Percentiles rank a stretch among this genome's conserved stretches.
phyloP scores from a whole-genome alignment of 1,139 yeast species.

The Magnusiomyces magnusii region DNA sequence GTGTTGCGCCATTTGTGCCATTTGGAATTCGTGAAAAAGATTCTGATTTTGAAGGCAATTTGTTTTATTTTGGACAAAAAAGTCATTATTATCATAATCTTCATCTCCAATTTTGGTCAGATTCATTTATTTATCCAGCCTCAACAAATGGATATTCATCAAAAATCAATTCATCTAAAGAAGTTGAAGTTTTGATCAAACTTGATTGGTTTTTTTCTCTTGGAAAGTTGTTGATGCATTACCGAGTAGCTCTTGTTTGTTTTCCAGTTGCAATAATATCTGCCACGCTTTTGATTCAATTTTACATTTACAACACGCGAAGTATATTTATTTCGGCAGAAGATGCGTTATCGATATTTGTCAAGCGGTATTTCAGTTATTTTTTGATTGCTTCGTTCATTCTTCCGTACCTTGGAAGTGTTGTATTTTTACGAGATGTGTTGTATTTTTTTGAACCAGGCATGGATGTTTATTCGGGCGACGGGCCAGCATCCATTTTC shows the following conservation, averaged over 20 bases:
- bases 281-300: conserved; percentile 26
- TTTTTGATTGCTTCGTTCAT: conserved; percentile 28
- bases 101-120: conserved; percentile 35
- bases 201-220: conserved; percentile 34
- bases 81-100: conserved; percentile 24
- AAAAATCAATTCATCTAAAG: conserved; percentile 12
- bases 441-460: conserved; percentile 35
- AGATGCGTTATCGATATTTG: conserved; percentile 39
- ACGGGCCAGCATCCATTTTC: conserved; percentile 22
- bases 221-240: conserved; percentile 32
- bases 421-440: conserved; percentile 17
- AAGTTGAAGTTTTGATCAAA: conserved; percentile 24
- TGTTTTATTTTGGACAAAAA: conserved; percentile 14
- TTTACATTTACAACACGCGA: conserved; percentile 20
- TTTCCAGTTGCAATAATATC: conserved; percentile 30
- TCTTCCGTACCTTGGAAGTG: conserved; percentile 37
- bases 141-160: not conserved
- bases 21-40: conserved; percentile 26
- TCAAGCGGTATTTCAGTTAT: conserved; percentile 25
- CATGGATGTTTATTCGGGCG: conserved; percentile 22
- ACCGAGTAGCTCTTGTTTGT: conserved; percentile 29
- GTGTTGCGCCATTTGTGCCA: conserved; percentile 73
- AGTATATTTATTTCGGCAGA: conserved; percentile 47
- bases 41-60: conserved; percentile 16
- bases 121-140: conserved; percentile 18